A percentile compares a stretch with the other conserved stretches of the same genome.
These are phyloP conservation scores for Dryadomyces quercus-mongolicae DNA, from an alignment of 2,329 filamentous ascomycete genomes.

Conservation along the genomic window DNA sequence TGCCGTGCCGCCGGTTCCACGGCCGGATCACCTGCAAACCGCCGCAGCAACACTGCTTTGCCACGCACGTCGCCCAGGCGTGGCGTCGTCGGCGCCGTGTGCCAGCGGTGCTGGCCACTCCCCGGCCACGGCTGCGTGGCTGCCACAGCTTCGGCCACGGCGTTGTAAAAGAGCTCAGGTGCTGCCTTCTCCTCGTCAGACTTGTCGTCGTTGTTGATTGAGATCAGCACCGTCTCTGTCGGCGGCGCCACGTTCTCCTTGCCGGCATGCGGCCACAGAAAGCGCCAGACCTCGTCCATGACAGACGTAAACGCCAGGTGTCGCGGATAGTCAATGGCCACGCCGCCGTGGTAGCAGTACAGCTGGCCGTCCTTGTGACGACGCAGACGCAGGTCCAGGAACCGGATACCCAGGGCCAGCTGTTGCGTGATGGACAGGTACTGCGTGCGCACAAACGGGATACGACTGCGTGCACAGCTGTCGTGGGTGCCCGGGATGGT, in stretches of 20 bases:
- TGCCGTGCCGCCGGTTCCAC: slow-evolving; percentile 18
- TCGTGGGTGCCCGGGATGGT: slow-evolving; percentile 67
- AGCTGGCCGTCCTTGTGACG: slow-evolving; percentile 33
- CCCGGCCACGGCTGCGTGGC: slow-evolving; percentile 19
- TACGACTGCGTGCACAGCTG: slow-evolving; percentile 31
- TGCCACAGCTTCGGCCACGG: slow-evolving; percentile 43
- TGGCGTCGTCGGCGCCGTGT: slow-evolving; percentile 45
- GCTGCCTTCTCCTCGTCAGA: slow-evolving; percentile 45
- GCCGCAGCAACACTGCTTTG: slow-evolving; percentile 54
- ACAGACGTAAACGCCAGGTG: slow-evolving; percentile 48
- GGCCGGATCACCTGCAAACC: slow-evolving; percentile 35
- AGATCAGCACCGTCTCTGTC: slow-evolving; percentile 54
- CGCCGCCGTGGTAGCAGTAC: slow-evolving; percentile 57
- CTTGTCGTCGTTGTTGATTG: slow-evolving; percentile 53
- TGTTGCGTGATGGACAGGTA: slow-evolving; percentile 49
- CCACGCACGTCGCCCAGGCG: slow-evolving; percentile 50
- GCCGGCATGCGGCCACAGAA: slow-evolving; percentile 36
- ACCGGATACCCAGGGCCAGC: slow-evolving; percentile 58
- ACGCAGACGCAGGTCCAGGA: slow-evolving; percentile 48
- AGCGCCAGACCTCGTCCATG: slow-evolving; percentile 44
- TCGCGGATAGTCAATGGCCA: slow-evolving; percentile 56
- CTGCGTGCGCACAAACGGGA: slow-evolving; percentile 61
- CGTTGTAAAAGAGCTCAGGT: slow-evolving; percentile 24
- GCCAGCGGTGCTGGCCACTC: slow-evolving; percentile 38
- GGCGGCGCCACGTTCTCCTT: slow-evolving; percentile 24